These are phyloP conservation scores for Talaromyces liani DNA, from an alignment of 495 filamentous ascomycete genomes.

Conservation along the genomic window DNA sequence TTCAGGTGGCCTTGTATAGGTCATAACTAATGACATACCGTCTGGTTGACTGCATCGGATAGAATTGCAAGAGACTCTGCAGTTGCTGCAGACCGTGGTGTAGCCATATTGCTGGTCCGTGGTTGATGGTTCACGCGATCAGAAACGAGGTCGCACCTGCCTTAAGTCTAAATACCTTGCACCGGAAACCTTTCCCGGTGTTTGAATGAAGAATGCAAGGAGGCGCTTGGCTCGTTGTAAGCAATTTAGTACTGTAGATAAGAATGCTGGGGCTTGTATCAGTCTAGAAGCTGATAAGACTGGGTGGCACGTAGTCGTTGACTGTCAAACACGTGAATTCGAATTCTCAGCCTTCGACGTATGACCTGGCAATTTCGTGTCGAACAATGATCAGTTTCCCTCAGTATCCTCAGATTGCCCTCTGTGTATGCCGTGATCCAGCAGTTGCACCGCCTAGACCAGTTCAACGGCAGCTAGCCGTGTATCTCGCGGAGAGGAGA, in stretches of 20 bases:
- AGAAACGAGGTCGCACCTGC: background rate
- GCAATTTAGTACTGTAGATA: background rate
- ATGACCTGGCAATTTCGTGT: background rate
- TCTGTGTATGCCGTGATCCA: background rate
- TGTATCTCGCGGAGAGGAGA: background rate
- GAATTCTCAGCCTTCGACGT: background rate
- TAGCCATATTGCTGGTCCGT: background rate
- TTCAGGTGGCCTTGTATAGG: background rate
- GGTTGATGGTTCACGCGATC: constrained; percentile 10
- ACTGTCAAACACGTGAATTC: background rate
- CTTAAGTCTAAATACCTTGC: background rate
- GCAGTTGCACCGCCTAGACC: background rate
- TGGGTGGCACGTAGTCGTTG: background rate
- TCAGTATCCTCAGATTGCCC: background rate
- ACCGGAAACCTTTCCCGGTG: background rate
- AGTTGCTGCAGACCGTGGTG: constrained; percentile 12
- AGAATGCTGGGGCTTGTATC: background rate
- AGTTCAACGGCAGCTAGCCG: background rate
- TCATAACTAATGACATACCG: constrained; percentile 22
- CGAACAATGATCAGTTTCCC: background rate
- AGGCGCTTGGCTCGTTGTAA: background rate
- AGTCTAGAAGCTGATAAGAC: background rate
- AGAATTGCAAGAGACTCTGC: constrained; percentile 37
- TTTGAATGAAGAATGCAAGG: background rate
- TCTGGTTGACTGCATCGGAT: constrained; percentile 36